Percentiles rank a stretch among this genome's conserved stretches.
Evolutionary conservation across 2,329 filamentous ascomycete genomes (phyloP).

Genomic region (Cladophialophora chaetospira): DNA sequence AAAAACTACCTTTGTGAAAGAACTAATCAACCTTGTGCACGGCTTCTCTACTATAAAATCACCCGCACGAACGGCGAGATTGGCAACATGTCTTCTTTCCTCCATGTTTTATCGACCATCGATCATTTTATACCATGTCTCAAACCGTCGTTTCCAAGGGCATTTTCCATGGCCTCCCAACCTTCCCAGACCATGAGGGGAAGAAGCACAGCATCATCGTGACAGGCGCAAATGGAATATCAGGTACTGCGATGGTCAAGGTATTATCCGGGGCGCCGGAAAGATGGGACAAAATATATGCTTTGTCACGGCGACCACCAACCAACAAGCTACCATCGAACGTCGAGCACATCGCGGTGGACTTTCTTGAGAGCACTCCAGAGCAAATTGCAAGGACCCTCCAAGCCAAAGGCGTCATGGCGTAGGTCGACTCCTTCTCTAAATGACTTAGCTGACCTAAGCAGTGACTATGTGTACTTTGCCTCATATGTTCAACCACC

Average conservation of each 20-base stretch:
- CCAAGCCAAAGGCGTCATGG: conserved; percentile 32
- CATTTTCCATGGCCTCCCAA: conserved; percentile 54
- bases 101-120: neutral
- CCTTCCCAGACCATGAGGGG: conserved; percentile 40
- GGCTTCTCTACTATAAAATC: no score
- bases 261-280: conserved; percentile 47
- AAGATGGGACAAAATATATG: conserved; percentile 56
- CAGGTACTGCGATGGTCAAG: conserved; percentile 54
- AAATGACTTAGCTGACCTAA: conserved; percentile 7
- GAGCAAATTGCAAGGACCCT: conserved; percentile 33
- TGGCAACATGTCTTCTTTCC: no score
- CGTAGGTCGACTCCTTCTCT: conserved; percentile 7
- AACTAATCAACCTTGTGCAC: no score
- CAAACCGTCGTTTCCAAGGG: conserved; percentile 34
- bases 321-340: conserved; percentile 40
- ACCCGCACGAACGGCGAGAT: no score
- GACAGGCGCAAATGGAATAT: conserved; percentile 57
- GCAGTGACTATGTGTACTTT: conserved; percentile 53
- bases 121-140: conserved; percentile 1
- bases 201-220: conserved; percentile 53
- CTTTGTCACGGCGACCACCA: conserved; percentile 51
- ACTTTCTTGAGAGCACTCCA: conserved; percentile 36
- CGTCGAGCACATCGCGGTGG: conserved; percentile 45
- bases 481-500: conserved; percentile 53
- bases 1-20: no score